Evolutionary conservation across 106 monocot genomes (phyloP), one percentile per base, ranked within the genome.

Genomic region (Phalaenopsis aphrodite): DNA sequence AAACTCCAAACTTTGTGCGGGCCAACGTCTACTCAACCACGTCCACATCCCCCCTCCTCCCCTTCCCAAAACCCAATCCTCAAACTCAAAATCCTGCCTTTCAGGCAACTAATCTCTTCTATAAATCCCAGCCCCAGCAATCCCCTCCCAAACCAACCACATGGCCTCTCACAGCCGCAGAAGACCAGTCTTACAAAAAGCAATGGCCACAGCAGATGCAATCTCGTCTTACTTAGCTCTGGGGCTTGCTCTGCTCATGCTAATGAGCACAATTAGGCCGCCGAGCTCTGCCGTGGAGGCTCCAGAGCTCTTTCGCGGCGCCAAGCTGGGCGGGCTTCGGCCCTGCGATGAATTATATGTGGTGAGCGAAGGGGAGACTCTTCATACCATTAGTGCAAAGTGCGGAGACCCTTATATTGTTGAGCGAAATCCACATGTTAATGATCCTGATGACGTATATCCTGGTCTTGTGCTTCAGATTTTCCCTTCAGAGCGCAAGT

Each of bases 341-440:
- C 56, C 72, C 16, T 83, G 78, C 37, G 71, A 78, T 3, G 78
- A 83, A 39, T 77, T 72, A 5, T 83, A 83, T 14, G 55, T 83
- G 5, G 78, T 83, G 14, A 42, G 83, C 3, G 83, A 83, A 21
- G 78, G 78, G 21, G 73, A 83, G 49, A 83, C 78, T 17, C 76
- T 78, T 71, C 83, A 78, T 49, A 78, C 72, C 2, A 78, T 83
- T 46, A 83, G 78, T 38, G 83, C 72, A 16, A 78, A 78, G 83
- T 78, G 83, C 72, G 83, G 73, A n/a, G 83, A 83, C 55, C 78
- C 78, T 52, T 83, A 78, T 71, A 73, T 83, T 47, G 56, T 83
- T 14, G 83, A 78, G 56, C 42, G 78, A 3, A 78, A 83, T 39
- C 78, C 83, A 30, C 30, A 83, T 39, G 48, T 78, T 18, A 55